phyloP scores from a whole-genome alignment of 306 rosid genomes.

The Amphicarpaea edgeworthii region DNA sequence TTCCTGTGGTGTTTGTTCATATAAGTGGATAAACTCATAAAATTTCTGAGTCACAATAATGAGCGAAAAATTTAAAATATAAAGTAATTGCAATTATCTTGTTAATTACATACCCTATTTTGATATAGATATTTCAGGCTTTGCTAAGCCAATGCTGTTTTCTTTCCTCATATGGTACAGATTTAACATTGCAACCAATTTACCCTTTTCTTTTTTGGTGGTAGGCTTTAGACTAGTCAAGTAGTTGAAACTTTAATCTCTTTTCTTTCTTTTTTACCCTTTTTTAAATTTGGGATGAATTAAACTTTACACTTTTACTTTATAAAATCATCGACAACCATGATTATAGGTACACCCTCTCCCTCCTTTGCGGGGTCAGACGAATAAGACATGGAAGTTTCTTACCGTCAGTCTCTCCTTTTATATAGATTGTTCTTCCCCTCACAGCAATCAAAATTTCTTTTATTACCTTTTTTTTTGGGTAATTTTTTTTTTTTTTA shows the following conservation, averaged over 20 bases:
- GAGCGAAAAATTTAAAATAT: too few relatives aligned
- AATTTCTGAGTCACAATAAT: too few relatives aligned
- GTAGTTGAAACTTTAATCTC: slow-evolving; percentile 7
- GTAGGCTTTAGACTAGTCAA: slow-evolving; percentile 47
- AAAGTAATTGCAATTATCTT: neutral
- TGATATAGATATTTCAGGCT: neutral
- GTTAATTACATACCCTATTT: neutral
- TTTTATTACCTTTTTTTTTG: too few relatives aligned
- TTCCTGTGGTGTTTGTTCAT: too few relatives aligned
- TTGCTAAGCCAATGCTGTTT: neutral
- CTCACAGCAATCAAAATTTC: slow-evolving; percentile 27
- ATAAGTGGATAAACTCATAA: too few relatives aligned
- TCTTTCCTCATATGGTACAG: neutral
- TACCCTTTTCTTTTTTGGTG: slow-evolving; percentile 21
- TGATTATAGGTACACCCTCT: slow-evolving; percentile 33
- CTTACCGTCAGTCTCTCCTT: slow-evolving; percentile 37
- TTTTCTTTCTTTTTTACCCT: too few relatives aligned
- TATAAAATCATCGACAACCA: slow-evolving; percentile 45
- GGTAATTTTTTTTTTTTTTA: too few relatives aligned
- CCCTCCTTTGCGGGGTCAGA: slow-evolving; percentile 8
- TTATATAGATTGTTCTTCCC: slow-evolving; percentile 16
- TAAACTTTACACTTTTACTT: slow-evolving; percentile 56
- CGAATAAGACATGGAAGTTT: slow-evolving; percentile 43
- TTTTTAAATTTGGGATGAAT: slow-evolving; percentile 7
- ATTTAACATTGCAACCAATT: slow-evolving; percentile 34